Conservation (phyloP, 345 rosid genomes). For the Populus alba region DNA sequence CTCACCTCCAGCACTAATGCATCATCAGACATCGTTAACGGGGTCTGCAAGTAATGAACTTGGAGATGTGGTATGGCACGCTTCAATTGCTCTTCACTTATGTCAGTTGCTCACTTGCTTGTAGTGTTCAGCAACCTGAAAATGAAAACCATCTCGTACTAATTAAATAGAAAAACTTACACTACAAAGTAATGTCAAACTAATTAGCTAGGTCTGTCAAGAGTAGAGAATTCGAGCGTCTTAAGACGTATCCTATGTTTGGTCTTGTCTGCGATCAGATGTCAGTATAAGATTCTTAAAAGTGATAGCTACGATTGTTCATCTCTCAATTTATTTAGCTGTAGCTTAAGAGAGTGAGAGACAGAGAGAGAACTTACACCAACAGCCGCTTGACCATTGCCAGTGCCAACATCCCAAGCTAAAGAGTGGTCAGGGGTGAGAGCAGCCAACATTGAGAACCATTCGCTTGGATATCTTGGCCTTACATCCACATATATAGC, state of each 20-base stretch:
- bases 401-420: constrained; percentile 74
- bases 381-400: constrained; percentile 70
- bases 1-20: constrained; percentile 51
- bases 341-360: neutral
- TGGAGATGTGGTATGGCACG: constrained; percentile 42
- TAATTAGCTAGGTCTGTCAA: neutral
- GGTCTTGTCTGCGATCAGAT: neutral
- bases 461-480: constrained; percentile 49
- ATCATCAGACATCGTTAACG: constrained; percentile 44
- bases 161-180: neutral
- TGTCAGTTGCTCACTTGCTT: constrained; percentile 56
- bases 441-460: constrained; percentile 54
- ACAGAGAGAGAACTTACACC: constrained; percentile 32
- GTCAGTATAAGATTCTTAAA: neutral
- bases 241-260: neutral
- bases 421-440: constrained; percentile 43
- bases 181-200: neutral
- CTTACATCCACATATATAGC: constrained; percentile 49
- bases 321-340: neutral
- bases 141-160: neutral
- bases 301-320: neutral
- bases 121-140: constrained; percentile 58
- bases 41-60: constrained; percentile 51
- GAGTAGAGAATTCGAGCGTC: neutral
- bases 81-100: constrained; percentile 53